A percentile compares a stretch with the other conserved stretches of the same genome.
phyloP scores from a whole-genome alignment of 2,329 filamentous ascomycete genomes.

The Colletotrichum liriopes region DNA sequence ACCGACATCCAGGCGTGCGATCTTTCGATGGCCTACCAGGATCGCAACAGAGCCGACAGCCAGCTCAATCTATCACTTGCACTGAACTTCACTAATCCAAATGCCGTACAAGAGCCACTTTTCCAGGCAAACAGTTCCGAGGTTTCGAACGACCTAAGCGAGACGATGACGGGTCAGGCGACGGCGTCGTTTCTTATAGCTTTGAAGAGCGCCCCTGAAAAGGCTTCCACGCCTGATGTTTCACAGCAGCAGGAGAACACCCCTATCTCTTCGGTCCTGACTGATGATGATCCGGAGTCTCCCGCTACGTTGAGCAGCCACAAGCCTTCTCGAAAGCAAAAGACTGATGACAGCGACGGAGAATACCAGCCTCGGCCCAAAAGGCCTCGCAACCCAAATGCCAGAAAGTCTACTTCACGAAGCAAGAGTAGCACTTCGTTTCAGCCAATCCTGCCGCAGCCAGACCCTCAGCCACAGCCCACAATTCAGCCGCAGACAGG shows the following conservation, averaged over 20 bases:
- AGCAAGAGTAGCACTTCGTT: neutral
- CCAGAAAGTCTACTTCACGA: conserved; percentile 8
- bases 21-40: neutral
- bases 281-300: neutral
- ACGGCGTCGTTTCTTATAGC: neutral
- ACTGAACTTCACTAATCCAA: neutral
- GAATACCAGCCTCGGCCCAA: conserved; percentile 27
- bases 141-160: too few relatives aligned
- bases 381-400: conserved; percentile 10
- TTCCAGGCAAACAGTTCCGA: neutral
- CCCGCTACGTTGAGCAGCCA: neutral
- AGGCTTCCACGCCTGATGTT: neutral
- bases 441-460: neutral
- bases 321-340: conserved; percentile 10
- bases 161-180: neutral
- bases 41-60: neutral
- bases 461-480: neutral
- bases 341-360: conserved; percentile 25
- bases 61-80: neutral
- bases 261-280: neutral
- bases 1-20: neutral
- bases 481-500: neutral
- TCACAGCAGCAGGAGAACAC: neutral
- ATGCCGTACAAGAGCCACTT: neutral
- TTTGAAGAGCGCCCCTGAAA: neutral